Evolutionary conservation across 495 filamentous ascomycete genomes (phyloP).

Genomic region (Parathielavia hyrcaniae): DNA sequence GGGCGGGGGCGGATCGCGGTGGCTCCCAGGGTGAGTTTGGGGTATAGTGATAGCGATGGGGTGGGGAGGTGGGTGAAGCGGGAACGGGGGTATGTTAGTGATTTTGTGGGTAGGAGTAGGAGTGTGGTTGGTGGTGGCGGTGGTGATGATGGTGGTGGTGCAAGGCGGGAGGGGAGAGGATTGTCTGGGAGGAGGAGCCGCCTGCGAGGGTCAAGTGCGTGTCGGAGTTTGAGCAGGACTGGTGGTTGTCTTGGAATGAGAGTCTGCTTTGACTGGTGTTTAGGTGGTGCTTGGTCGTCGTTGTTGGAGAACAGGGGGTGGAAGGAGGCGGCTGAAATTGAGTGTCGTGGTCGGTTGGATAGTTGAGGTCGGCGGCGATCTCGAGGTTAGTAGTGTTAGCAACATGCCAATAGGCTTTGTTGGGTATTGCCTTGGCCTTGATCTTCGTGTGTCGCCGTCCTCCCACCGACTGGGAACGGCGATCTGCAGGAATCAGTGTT

Average conservation of each 20-base stretch:
- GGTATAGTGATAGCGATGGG: slow-evolving; percentile 40
- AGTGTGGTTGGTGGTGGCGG: neutral
- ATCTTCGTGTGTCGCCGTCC: no score
- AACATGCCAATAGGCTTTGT: no score
- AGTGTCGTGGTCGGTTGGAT: no score
- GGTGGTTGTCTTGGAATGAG: neutral
- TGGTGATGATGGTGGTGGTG: neutral
- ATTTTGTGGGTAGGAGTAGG: neutral
- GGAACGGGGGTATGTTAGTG: slow-evolving; percentile 9
- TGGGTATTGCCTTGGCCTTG: no score
- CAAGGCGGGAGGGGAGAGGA: neutral
- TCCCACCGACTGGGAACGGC: no score
- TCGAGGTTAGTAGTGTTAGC: no score
- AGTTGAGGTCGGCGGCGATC: no score
- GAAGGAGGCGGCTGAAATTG: no score
- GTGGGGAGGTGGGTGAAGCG: slow-evolving; percentile 33
- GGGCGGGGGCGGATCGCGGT: slow-evolving; percentile 45
- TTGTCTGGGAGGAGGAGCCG: neutral
- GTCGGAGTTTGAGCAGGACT: neutral
- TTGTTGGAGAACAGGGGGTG: no score
- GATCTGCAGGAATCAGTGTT: no score
- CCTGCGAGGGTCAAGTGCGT: neutral
- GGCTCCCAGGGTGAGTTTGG: slow-evolving; percentile 46
- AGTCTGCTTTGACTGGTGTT: neutral
- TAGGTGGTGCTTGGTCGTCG: no score